Evolutionary conservation across 2,329 filamentous ascomycete species (phyloP), one percentile per base, ranked within the genome.

Genomic region (Magnaporthiopsis incrustans): DNA sequence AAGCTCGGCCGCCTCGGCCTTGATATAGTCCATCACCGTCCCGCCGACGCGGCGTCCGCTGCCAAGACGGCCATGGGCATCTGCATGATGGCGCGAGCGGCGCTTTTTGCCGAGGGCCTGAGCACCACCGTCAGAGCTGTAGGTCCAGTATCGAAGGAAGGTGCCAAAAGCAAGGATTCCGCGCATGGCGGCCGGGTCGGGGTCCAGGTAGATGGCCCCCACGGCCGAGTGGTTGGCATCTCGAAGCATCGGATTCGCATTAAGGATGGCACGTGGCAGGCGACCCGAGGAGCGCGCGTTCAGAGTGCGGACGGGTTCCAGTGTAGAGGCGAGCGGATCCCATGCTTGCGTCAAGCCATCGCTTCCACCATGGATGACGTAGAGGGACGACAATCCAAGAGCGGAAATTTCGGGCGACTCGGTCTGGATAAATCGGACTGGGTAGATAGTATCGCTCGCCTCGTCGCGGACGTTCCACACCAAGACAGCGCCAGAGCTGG

Each of bases 301-400:
- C 63, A 99, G 81, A 0, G 92, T 98, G 56, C 92, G 87, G 62
- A 98, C 84, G 0, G 95, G 91, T 26, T 89, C 86, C 25, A 82
- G 76, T 0, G 84, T 89, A 2, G 94, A 98, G 1, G 89, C 91
- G 60, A 99, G 79, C n/a, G 90, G 91, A 77, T 99, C 95, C 95
- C 95, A 99, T 7, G 92, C 91, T 74, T 98, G 95, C 5, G 97
- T 94, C 3, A 98, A 84, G 0, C 95, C 94, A 76, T 99, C 95
- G 69, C 90, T 97, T 32, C 95, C 95, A 61, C 95, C 95, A 73
- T 97, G 91, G 8, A 98, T 90, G 22, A 99, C 77, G 72, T 96
- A 96, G 22, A 99, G 79, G 1, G 92, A 90, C 1, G 92, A 92
- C 60, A 97, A 75, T 7, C 89, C 95, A 22, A 99, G 76, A 66